Conservation (phyloP, 2,329 filamentous ascomycete genomes). For the Pseudogymnoascus sp. region DNA sequence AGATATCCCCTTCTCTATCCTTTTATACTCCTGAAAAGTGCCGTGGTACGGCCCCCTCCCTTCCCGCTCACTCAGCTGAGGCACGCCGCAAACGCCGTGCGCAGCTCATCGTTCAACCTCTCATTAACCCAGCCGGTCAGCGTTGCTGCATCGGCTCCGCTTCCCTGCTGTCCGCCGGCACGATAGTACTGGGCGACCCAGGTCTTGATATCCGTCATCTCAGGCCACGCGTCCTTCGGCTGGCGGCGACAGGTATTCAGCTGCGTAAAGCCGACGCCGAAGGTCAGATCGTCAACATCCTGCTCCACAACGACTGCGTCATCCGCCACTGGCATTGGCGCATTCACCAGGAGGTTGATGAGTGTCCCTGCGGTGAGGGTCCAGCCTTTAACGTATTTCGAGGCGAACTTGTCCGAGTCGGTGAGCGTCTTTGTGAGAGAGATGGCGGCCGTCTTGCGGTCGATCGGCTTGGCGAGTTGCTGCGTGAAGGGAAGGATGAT, state of each 20-base stretch:
- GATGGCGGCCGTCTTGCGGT: conserved; percentile 88
- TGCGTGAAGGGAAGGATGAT: conserved; percentile 86
- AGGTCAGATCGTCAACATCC: conserved; percentile 90
- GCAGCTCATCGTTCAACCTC: not conserved
- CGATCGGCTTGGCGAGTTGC: conserved; percentile 76
- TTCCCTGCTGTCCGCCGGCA: not conserved
- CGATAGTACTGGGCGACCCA: conserved; percentile 55
- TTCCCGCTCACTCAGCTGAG: not conserved
- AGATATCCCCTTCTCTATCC: not conserved
- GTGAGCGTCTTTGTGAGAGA: conserved; percentile 89
- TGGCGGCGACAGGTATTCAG: conserved; percentile 81
- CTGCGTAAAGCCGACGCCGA: conserved; percentile 89
- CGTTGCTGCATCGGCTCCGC: not conserved
- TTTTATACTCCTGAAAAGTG: conserved; percentile 1
- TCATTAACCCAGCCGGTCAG: not conserved
- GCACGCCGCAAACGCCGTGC: not conserved
- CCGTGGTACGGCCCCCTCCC: not conserved
- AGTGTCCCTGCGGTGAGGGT: conserved; percentile 81
- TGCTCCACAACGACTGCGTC: conserved; percentile 77
- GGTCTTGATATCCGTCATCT: conserved; percentile 66
- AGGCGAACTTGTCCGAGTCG: conserved; percentile 75
- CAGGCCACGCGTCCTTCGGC: conserved; percentile 73
- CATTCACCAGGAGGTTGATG: conserved; percentile 81
- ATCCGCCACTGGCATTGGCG: conserved; percentile 59
- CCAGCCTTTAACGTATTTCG: conserved; percentile 84